phyloP scores from a whole-genome alignment of 1,284 basidiomycete species.

The Ganoderma lucidum region DNA sequence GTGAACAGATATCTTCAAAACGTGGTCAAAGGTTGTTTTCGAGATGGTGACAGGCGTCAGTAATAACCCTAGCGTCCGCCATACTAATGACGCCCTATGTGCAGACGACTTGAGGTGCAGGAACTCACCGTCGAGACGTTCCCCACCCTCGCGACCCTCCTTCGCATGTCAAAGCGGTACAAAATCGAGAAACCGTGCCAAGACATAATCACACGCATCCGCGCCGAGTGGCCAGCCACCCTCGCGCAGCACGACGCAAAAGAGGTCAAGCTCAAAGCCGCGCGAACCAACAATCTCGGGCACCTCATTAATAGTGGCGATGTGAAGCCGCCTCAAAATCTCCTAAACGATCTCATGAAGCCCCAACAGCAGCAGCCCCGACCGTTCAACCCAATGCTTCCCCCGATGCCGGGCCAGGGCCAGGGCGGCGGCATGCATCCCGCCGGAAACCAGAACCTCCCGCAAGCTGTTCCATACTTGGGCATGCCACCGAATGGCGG shows the following conservation, averaged over 20 bases:
- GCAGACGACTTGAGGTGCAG: conserved; percentile 35
- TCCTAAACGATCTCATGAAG: background rate
- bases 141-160: conserved; percentile 33
- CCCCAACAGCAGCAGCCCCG: background rate
- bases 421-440: background rate
- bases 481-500: background rate
- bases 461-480: background rate
- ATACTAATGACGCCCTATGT: conserved; percentile 3
- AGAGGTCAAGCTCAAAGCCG: conserved; percentile 11
- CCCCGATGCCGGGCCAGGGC: background rate
- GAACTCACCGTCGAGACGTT: conserved; percentile 37
- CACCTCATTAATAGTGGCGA: background rate
- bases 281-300: background rate
- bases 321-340: background rate
- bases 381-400: background rate
- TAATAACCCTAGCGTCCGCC: background rate
- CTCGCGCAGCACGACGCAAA: conserved; percentile 41
- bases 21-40: no score
- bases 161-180: conserved; percentile 42
- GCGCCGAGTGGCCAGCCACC: conserved; percentile 42
- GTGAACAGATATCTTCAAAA: no score
- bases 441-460: background rate
- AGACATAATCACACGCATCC: conserved; percentile 40
- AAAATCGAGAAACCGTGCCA: conserved; percentile 35
- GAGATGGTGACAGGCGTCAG: no score